Evolutionary conservation across 352 stramenopile species (phyloP).

Genomic region (Globisporangium middletonii): DNA sequence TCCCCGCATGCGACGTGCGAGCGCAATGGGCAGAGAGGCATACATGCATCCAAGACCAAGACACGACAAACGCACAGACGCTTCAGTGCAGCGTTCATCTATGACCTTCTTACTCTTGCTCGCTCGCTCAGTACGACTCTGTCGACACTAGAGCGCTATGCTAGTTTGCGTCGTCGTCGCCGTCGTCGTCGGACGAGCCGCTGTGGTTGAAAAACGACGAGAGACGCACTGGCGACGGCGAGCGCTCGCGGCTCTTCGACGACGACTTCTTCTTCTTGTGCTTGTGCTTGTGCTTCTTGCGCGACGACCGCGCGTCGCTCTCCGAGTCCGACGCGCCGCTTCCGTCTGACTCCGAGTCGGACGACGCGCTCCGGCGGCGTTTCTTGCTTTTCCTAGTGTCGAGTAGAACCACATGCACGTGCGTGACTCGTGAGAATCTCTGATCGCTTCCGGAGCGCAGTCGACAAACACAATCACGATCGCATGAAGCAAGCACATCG

Average conservation of each 20-base stretch:
- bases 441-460: not conserved
- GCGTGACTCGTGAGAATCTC: not conserved
- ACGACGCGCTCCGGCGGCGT: constrained; percentile 38
- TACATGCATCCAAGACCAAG: too few relatives aligned
- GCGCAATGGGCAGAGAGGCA: too few relatives aligned
- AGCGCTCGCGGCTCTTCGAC: constrained; percentile 32
- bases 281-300: constrained; percentile 36
- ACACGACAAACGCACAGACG: too few relatives aligned
- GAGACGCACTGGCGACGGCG: constrained; percentile 66
- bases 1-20: too few relatives aligned
- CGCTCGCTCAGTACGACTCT: too few relatives aligned
- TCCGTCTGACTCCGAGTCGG: constrained; percentile 18
- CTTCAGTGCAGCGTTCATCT: too few relatives aligned
- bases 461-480: not conserved
- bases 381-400: constrained; percentile 55
- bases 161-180: not conserved
- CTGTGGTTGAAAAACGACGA: constrained; percentile 89
- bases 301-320: constrained; percentile 19
- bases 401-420: constrained; percentile 13
- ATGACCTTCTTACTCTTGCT: too few relatives aligned
- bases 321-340: constrained; percentile 20
- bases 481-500: not conserved
- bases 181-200: constrained; percentile 10
- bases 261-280: constrained; percentile 62
- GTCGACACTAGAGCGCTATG: not conserved